These are phyloP conservation scores for Hygrocybe coccinea DNA, from an alignment of 768 basidiomycete genomes.

Conservation along the genomic window DNA sequence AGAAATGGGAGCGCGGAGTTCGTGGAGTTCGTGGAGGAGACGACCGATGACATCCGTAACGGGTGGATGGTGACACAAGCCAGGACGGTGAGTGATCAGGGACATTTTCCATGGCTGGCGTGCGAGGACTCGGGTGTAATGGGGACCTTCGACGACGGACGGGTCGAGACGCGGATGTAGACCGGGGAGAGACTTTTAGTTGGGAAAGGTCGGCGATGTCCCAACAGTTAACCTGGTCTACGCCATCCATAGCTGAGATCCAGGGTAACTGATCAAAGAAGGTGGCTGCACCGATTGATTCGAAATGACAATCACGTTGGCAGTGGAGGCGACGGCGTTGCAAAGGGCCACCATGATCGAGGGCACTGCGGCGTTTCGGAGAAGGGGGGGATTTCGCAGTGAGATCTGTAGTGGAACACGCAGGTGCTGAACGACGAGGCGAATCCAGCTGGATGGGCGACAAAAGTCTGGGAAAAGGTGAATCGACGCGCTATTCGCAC, in stretches of 20 bases:
- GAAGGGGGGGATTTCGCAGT: slow-evolving; percentile 14
- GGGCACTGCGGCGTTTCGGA: slow-evolving; percentile 25
- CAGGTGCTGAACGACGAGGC: neutral
- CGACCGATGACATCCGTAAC: neutral
- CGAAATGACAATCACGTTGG: slow-evolving; percentile 30
- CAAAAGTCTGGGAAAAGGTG: slow-evolving; percentile 21
- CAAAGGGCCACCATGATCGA: neutral
- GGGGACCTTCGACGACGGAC: slow-evolving; percentile 56
- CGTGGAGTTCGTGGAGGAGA: slow-evolving; percentile 1
- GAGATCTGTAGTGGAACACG: neutral
- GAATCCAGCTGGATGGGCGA: slow-evolving; percentile 19
- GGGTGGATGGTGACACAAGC: neutral
- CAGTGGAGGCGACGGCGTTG: neutral
- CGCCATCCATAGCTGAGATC: slow-evolving; percentile 59
- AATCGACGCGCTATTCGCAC: slow-evolving; percentile 18
- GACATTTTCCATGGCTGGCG: slow-evolving; percentile 37
- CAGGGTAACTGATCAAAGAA: slow-evolving; percentile 64
- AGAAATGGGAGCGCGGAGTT: slow-evolving; percentile 7
- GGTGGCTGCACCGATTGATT: slow-evolving; percentile 26
- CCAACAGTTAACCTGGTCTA: slow-evolving; percentile 61
- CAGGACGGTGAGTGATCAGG: neutral
- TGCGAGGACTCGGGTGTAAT: slow-evolving; percentile 44
- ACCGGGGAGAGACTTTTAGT: neutral
- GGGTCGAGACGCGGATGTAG: slow-evolving; percentile 37
- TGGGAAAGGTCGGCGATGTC: slow-evolving; percentile 12